Percentiles rank a stretch among this genome's conserved stretches.
phyloP scores from a whole-genome alignment of 139 green algal genomes.

The Diplosphaera chodatii region DNA sequence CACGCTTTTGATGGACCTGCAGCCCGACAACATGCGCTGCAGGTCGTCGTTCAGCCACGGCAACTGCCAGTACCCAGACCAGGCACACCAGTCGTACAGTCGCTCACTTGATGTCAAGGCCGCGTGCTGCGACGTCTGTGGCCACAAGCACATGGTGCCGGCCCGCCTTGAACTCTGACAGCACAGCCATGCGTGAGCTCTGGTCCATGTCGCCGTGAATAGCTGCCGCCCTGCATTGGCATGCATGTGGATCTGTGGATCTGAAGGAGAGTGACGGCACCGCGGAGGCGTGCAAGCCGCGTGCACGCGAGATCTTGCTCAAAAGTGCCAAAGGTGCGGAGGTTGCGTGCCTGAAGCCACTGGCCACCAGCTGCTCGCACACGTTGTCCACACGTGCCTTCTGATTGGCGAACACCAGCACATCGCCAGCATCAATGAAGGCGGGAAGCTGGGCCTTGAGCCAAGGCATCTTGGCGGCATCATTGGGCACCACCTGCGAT shows the following conservation, averaged over 20 bases:
- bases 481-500: constrained; percentile 57
- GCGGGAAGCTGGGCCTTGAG: constrained; percentile 48
- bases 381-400: constrained; percentile 77
- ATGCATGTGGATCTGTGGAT: no score
- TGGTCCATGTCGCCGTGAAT: constrained; percentile 97
- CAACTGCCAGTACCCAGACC: no score
- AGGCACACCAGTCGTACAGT: no score
- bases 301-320: no score
- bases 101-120: constrained; percentile 67
- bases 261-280: no score
- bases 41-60: no score
- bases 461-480: constrained; percentile 70
- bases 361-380: constrained; percentile 33
- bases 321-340: no score
- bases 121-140: constrained; percentile 74
- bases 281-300: no score
- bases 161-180: constrained; percentile 54
- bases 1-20: constrained; percentile 65
- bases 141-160: constrained; percentile 53
- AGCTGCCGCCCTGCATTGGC: constrained; percentile 52
- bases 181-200: constrained; percentile 48
- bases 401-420: constrained; percentile 85
- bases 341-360: constrained; percentile 11
- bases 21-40: not conserved
- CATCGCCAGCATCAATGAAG: constrained; percentile 82